Conservation (phyloP, 495 filamentous ascomycete species). For the Xylaria longipes region DNA sequence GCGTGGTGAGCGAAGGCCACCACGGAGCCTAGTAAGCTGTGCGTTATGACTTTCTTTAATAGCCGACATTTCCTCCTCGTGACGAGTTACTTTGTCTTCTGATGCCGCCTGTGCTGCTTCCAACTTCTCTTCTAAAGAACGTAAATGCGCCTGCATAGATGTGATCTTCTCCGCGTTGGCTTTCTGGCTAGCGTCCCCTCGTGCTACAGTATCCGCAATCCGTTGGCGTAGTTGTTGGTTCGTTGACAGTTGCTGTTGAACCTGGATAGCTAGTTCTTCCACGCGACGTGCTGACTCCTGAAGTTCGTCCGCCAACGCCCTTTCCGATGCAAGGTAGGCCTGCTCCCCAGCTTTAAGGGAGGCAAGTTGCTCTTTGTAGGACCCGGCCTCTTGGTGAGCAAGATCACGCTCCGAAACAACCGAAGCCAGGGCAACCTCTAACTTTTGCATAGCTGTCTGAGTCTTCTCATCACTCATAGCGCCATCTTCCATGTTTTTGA, state of each 20-base stretch:
- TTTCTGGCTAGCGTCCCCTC: constrained; percentile 85
- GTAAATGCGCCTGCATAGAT: constrained; percentile 78
- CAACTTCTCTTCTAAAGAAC: constrained; percentile 81
- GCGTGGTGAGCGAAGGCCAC: constrained; percentile 47
- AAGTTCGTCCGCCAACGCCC: constrained; percentile 68
- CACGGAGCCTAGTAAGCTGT: constrained; percentile 79
- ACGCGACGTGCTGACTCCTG: constrained; percentile 74
- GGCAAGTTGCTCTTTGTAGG: constrained; percentile 67
- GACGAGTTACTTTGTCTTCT: constrained; percentile 79
- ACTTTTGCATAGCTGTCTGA: constrained; percentile 62
- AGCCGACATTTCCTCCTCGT: constrained; percentile 82
- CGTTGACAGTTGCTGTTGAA: constrained; percentile 75
- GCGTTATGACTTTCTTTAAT: constrained; percentile 78
- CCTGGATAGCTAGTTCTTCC: constrained; percentile 75
- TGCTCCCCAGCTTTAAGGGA: constrained; percentile 66
- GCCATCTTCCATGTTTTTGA: constrained; percentile 60
- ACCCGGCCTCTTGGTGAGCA: constrained; percentile 64
- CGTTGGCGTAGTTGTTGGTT: constrained; percentile 78
- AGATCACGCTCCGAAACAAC: constrained; percentile 76
- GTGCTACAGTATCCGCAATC: constrained; percentile 83
- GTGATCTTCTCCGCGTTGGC: constrained; percentile 81
- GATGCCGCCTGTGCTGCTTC: constrained; percentile 82
- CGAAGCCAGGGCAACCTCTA: constrained; percentile 67
- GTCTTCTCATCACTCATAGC: constrained; percentile 57
- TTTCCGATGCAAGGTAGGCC: constrained; percentile 67